Evolutionary conservation across 169 alveolate genomes (phyloP).

Genomic region (Cryptosporidium bovis): DNA sequence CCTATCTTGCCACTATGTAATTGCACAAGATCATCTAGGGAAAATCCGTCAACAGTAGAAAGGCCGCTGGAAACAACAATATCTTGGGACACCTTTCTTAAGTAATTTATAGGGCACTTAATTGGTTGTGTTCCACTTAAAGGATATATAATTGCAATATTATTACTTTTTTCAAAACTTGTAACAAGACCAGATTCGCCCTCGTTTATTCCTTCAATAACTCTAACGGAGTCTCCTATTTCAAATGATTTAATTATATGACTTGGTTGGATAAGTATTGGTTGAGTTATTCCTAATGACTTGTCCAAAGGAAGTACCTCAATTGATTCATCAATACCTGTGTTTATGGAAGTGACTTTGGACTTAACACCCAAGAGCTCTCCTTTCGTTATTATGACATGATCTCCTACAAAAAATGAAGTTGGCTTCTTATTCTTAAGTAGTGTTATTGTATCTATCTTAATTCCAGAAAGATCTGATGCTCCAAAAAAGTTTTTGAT

Average conservation of each 20-base stretch:
- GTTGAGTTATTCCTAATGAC: constrained; percentile 81
- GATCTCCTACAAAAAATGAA: constrained; percentile 84
- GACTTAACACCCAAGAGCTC: constrained; percentile 84
- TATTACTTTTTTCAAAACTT: constrained; percentile 30
- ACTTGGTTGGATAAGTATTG: constrained; percentile 78
- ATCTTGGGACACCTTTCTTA: constrained; percentile 56
- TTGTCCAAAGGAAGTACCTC: constrained; percentile 79
- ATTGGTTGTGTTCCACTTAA: constrained; percentile 61
- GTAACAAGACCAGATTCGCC: constrained; percentile 87
- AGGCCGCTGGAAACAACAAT: constrained; percentile 62
- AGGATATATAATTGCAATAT: constrained; percentile 57
- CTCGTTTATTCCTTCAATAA: constrained; percentile 83
- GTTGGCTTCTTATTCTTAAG: constrained; percentile 77
- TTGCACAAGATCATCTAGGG: constrained; percentile 85
- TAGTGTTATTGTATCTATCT: constrained; percentile 32
- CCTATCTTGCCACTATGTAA: constrained; percentile 85
- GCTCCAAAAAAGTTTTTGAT: constrained; percentile 81
- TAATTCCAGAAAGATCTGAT: constrained; percentile 76
- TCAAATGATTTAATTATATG: constrained; percentile 80
- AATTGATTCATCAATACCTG: constrained; percentile 77
- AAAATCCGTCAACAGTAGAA: constrained; percentile 83
- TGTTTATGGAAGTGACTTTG: constrained; percentile 78
- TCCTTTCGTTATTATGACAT: constrained; percentile 83
- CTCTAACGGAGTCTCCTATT: constrained; percentile 87
- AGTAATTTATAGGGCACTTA: constrained; percentile 45